Percentiles rank a stretch among this genome's conserved stretches.
These are phyloP conservation scores for Cucurbita maxima DNA, from an alignment of 306 rosid species.

Conservation along the genomic window DNA sequence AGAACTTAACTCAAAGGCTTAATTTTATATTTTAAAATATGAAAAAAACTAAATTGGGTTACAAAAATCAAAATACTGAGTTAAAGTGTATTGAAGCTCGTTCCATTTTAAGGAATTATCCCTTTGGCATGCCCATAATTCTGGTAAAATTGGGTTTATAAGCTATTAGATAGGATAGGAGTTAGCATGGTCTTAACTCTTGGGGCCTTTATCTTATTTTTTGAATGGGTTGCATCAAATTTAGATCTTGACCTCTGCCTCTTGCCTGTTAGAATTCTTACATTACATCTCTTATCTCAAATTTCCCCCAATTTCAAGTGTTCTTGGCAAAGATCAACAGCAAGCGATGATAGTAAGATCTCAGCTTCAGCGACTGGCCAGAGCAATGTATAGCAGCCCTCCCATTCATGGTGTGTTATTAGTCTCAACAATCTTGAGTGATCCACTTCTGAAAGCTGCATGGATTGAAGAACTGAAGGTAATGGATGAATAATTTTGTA, in stretches of 20 bases:
- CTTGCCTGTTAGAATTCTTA: neutral
- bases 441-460: conserved; percentile 13
- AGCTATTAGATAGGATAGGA: neutral
- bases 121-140: neutral
- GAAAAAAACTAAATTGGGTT: neutral
- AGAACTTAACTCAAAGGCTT: neutral
- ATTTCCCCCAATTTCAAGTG: conserved; percentile 8
- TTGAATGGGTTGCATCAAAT: neutral
- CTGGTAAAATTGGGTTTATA: neutral
- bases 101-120: neutral
- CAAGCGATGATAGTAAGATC: conserved; percentile 18
- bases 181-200: neutral
- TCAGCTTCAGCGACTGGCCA: conserved; percentile 21
- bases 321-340: conserved; percentile 15
- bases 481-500: neutral
- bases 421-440: conserved; percentile 21
- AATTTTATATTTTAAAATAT: neutral
- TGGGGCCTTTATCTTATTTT: neutral
- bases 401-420: conserved; percentile 19
- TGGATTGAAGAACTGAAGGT: conserved; percentile 28
- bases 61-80: neutral
- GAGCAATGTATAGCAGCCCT: conserved; percentile 29
- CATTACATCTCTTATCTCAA: neutral
- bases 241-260: neutral
- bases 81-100: neutral